Evolutionary conservation across 257 asterid species (phyloP).

Genomic region (Lithospermum erythrorhizon): DNA sequence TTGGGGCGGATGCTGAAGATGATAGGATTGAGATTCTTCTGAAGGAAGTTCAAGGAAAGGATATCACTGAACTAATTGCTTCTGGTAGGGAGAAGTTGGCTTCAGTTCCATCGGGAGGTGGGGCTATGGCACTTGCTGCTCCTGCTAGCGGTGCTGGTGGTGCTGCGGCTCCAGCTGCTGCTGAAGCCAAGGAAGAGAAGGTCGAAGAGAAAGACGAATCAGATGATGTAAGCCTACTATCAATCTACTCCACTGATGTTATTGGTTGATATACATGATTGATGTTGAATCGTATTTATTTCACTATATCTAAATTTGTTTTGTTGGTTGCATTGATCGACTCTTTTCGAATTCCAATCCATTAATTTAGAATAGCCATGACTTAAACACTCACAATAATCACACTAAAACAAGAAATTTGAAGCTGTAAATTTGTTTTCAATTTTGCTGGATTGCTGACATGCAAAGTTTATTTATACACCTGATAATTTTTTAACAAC

Average conservation of each 20-base stretch:
- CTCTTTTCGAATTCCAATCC: too few relatives aligned
- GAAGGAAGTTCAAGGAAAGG: constrained; percentile 5
- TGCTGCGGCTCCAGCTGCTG: constrained; percentile 31
- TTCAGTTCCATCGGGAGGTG: constrained; percentile 38
- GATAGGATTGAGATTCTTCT: constrained; percentile 2
- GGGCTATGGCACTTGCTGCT: constrained; percentile 29
- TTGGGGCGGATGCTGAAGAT: constrained; percentile 11
- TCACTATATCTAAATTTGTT: too few relatives aligned
- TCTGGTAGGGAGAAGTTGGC: constrained; percentile 29
- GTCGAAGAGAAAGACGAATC: constrained; percentile 33
- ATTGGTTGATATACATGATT: neutral
- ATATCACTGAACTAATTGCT: constrained; percentile 11
- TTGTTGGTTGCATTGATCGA: too few relatives aligned
- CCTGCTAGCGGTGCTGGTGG: constrained; percentile 22
- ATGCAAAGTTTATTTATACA: neutral
- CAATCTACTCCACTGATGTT: neutral
- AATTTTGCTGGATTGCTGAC: neutral
- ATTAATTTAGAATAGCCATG: too few relatives aligned
- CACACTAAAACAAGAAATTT: neutral
- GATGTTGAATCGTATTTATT: neutral
- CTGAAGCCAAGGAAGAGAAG: constrained; percentile 34
- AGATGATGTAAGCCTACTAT: neutral
- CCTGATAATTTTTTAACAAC: neutral
- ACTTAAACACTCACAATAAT: neutral
- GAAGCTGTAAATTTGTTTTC: neutral